These are phyloP conservation scores for Populus tremula DNA, from an alignment of 345 rosid genomes.

Conservation along the genomic window DNA sequence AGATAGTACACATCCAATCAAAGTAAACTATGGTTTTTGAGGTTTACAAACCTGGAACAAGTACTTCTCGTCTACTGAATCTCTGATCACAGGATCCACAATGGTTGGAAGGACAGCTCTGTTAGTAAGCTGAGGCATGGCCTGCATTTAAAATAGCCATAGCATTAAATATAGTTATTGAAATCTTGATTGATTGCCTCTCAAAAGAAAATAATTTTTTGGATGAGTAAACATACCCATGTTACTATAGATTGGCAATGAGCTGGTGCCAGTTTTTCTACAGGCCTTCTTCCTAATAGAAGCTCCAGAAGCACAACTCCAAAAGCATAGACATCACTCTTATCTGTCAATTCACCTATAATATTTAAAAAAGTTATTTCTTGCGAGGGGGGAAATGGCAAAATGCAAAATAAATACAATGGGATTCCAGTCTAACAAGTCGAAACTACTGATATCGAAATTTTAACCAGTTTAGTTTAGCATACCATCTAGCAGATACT, in stretches of 20 bases:
- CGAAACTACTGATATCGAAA: not conserved
- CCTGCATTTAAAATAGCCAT: conserved; percentile 45
- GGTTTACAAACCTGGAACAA: conserved; percentile 72
- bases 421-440: not conserved
- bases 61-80: conserved; percentile 78
- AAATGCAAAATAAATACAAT: not conserved
- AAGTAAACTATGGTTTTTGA: not conserved
- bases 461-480: not conserved
- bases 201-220: not conserved
- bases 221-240: conserved; percentile 52
- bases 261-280: conserved; percentile 78
- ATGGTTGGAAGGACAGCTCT: conserved; percentile 79
- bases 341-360: conserved; percentile 80
- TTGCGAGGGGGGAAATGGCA: not conserved
- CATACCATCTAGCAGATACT: conserved; percentile 86
- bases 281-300: conserved; percentile 76
- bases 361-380: not conserved
- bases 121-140: conserved; percentile 97
- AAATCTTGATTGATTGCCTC: not conserved
- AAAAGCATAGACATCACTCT: conserved; percentile 95
- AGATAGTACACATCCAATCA: not conserved
- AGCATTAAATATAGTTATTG: conserved; percentile 7
- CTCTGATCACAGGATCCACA: conserved; percentile 73
- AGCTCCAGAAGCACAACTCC: conserved; percentile 97
- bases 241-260: conserved; percentile 92